phyloP scores from a whole-genome alignment of 257 asterid genomes.

The Eucommia ulmoides region DNA sequence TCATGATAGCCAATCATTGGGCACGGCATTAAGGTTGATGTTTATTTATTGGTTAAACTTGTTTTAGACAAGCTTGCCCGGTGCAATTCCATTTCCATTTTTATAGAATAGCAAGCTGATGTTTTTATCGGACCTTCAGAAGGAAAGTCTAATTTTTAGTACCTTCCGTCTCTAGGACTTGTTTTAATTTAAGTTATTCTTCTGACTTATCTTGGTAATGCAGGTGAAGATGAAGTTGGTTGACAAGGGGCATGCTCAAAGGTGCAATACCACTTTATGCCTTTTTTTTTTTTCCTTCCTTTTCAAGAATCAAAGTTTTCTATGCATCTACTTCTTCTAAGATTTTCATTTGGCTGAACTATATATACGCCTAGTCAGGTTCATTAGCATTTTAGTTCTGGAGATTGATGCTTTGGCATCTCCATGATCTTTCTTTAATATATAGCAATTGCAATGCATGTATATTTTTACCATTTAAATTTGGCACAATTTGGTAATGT shows the following conservation, averaged over 20 bases:
- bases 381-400: not conserved
- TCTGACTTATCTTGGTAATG: conserved; percentile 16
- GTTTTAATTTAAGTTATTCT: not conserved
- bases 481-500: too few species aligned
- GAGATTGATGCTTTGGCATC: not conserved
- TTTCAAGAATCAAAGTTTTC: not conserved
- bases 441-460: not conserved
- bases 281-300: not conserved
- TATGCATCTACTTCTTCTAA: not conserved
- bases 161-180: not conserved
- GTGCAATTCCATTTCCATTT: not conserved
- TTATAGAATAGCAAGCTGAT: not conserved
- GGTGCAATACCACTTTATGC: conserved; percentile 13
- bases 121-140: not conserved
- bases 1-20: too few species aligned
- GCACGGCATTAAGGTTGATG: too few species aligned
- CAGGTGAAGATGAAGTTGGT: conserved; percentile 87
- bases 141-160: not conserved
- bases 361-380: too few species aligned
- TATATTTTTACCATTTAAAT: not conserved
- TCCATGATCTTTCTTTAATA: not conserved
- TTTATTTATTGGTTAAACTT: not conserved
- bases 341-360: not conserved
- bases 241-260: conserved; percentile 79
- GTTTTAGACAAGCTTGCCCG: not conserved